Base-by-base conservation (phyloP, 352 stramenopile genomes). In the Phytophthora sansomeana region DNA sequence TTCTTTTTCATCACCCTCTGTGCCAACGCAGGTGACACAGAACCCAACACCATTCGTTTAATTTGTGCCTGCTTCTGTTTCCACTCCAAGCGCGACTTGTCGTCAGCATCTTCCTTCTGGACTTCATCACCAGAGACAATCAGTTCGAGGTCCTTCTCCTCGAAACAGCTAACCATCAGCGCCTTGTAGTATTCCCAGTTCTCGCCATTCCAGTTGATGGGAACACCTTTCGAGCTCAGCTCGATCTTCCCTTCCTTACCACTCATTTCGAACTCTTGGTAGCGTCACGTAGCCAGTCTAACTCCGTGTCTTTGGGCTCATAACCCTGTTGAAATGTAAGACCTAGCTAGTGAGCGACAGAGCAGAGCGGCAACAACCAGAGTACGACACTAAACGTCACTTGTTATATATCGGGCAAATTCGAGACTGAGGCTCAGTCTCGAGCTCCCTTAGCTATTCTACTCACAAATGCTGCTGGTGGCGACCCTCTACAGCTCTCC, bases 281-380 rank as follows among this genome's bases (percentile, higher is more conserved):
- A n/a, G n/a, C n/a, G n/a, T n/a, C n/a, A n/a, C n/a, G n/a, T 16
- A 43, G 41, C 39, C 11, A n/a, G 9, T 46, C 4, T 32, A 48
- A 32, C 30, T 24, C 36, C 7, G 19, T 21, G 2, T 6, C 13
- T 43, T 50, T 59, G 38, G 28, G 52, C 51, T 59, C 38, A 50
- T 49, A 59, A 59, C 52, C 36, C 52, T 59, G 52, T 36, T 46
- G 10, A 19, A 36, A 46, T 33, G n/a, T n/a, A n/a, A n/a, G n/a
- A n/a, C n/a, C n/a, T n/a, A n/a, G n/a, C n/a, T n/a, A n/a, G n/a
- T n/a, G n/a, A n/a, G n/a, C n/a, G n/a, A n/a, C n/a, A n/a, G n/a
- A n/a, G n/a, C n/a, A n/a, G n/a, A n/a, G n/a, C n/a, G n/a, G n/a
- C n/a, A n/a, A n/a, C n/a, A n/a, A n/a, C n/a, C n/a, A n/a, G n/a